Base-by-base conservation (phyloP, 805 yeast species). In the Teunomyces gatunensis region DNA sequence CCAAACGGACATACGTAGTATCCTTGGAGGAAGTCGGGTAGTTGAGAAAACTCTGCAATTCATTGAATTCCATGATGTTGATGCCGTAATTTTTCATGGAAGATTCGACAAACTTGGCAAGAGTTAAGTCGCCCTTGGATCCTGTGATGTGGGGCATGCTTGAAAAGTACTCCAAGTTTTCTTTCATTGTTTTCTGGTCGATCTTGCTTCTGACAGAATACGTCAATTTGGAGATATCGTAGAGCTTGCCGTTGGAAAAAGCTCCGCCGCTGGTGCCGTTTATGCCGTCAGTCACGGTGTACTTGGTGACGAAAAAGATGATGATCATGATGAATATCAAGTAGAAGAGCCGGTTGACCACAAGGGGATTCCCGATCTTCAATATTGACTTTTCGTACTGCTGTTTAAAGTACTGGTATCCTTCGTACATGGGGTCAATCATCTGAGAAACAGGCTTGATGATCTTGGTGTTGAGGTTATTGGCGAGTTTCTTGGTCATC, bases 141-240 rank as follows among this genome's bases (percentile, higher is more conserved):
- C 98, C 98, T 0, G 97, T 82, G 53, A 85, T 66, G 61, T 90
- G 97, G 2, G 96, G 89, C 82, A 89, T 81, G 6, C 87, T 78
- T 23, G 91, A 82, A 20, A 89, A 60, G 56, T 87, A 88, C 54
- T 87, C 86, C 48, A 86, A 58, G 52, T 84, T 81, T 40, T 80
- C 83, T 56, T 83, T 83, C 64, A 92, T 71, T 18, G 79, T 64
- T 20, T 78, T 75, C 5, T 73, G 63, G 57, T 82, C 86, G 27
- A 88, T 70, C 39, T 53, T 61, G 39, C 77, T 73, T n/a, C 67
- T 63, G 6, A 86, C 71, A 42, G 78, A 77, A 4, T 69, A 69
- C 12, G 75, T 64, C 39, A 91, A 65, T 46, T 72, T 72, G 1
- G 68, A 71, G 21, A 80, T 75, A 59, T 88, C 87, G 45, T 82